Percentiles rank a stretch among this genome's conserved stretches.
Conservation (phyloP, 192 early-diverging fungal genomes). For the Funneliformis geosporum region DNA sequence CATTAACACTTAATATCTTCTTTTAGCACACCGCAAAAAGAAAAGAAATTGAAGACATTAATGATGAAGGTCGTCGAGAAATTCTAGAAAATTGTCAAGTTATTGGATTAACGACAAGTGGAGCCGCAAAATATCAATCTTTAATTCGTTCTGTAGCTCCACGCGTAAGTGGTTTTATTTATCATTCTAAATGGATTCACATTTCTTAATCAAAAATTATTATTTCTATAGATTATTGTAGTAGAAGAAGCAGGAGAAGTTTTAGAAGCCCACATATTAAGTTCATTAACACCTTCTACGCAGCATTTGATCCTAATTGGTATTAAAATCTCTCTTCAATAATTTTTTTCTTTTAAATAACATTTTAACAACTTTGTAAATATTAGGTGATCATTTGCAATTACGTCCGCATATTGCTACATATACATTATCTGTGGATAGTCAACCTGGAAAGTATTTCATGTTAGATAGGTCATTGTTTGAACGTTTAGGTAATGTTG, state of each 20-base stretch:
- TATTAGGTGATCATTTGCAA: constrained; percentile 16
- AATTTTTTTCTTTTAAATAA: neutral
- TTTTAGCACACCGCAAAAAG: neutral
- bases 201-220: too few relatives aligned
- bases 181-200: neutral
- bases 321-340: constrained; percentile 26
- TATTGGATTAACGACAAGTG: constrained; percentile 51
- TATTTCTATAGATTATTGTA: constrained; percentile 49
- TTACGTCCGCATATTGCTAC: constrained; percentile 15
- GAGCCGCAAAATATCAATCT: constrained; percentile 44
- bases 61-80: constrained; percentile 26
- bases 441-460: constrained; percentile 37
- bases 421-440: neutral
- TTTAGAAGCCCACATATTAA: constrained; percentile 55
- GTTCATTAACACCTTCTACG: constrained; percentile 45
- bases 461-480: constrained; percentile 52
- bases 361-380: neutral
- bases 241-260: constrained; percentile 62
- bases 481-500: constrained; percentile 37
- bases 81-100: constrained; percentile 36
- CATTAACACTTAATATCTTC: neutral
- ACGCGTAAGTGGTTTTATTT: neutral
- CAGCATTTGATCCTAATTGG: constrained; percentile 61
- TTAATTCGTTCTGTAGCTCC: constrained; percentile 24
- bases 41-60: constrained; percentile 20